phyloP scores from a whole-genome alignment of 2,329 filamentous ascomycete species.

The Clathrospora elynae region DNA sequence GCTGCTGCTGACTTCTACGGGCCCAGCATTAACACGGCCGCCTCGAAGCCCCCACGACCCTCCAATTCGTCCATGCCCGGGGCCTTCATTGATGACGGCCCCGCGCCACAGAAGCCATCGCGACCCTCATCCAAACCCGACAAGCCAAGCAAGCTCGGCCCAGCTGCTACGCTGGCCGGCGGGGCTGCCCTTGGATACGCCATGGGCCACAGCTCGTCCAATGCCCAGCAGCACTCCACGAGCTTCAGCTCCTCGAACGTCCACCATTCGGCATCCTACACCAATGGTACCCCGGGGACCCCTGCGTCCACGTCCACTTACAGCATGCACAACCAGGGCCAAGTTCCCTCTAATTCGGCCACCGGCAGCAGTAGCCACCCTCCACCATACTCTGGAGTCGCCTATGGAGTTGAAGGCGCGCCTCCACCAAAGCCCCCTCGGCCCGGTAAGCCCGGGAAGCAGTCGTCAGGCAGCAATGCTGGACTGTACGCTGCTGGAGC shows the following conservation, averaged over 20 bases:
- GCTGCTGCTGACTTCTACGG: conserved; percentile 64
- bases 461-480: conserved; percentile 50
- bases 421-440: conserved; percentile 44
- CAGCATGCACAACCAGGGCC: conserved; percentile 38
- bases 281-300: conserved; percentile 26
- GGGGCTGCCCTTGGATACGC: conserved; percentile 53
- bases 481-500: conserved; percentile 55
- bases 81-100: conserved; percentile 41
- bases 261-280: conserved; percentile 33
- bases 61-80: conserved; percentile 42
- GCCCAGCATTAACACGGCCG: conserved; percentile 24
- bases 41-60: conserved; percentile 46
- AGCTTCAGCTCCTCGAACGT: conserved; percentile 33
- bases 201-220: conserved; percentile 42
- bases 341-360: conserved; percentile 30
- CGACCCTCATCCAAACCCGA: conserved; percentile 34
- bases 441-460: conserved; percentile 51
- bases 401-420: conserved; percentile 20
- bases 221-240: conserved; percentile 29
- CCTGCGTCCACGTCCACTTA: conserved; percentile 15
- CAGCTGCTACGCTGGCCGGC: conserved; percentile 44
- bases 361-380: conserved; percentile 43
- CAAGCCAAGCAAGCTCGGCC: conserved; percentile 42
- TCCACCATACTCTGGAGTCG: conserved; percentile 35
- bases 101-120: conserved; percentile 41